Percentiles rank a stretch among this genome's conserved stretches.
These are phyloP conservation scores for Aureobasidium sp. DNA, from an alignment of 2,329 filamentous ascomycete genomes.

Conservation along the genomic window DNA sequence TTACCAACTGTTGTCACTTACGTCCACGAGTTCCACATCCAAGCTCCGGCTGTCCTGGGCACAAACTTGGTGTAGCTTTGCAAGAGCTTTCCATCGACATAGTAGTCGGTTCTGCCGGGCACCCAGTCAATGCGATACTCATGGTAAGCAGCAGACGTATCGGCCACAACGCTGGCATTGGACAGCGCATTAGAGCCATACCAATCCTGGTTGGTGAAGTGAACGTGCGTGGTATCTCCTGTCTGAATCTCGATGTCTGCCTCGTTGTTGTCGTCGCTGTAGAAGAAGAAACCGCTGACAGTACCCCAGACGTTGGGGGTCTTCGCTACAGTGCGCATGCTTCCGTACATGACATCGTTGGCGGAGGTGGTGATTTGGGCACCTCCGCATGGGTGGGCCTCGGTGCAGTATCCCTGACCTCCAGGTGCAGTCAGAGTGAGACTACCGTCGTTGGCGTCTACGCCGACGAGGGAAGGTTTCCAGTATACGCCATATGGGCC, in stretches of 20 bases:
- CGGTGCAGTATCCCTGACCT: not conserved
- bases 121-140: constrained; percentile 74
- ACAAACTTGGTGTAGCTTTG: constrained; percentile 40
- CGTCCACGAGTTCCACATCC: constrained; percentile 44
- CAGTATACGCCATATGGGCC: not conserved
- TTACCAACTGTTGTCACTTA: constrained; percentile 34
- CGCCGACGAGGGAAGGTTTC: not conserved
- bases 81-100: constrained; percentile 53
- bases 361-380: constrained; percentile 53
- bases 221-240: constrained; percentile 1
- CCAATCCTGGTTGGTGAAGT: constrained; percentile 53
- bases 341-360: constrained; percentile 57
- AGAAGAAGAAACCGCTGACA: constrained; percentile 75
- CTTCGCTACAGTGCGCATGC: constrained; percentile 59
- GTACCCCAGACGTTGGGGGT: constrained; percentile 54
- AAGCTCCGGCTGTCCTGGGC: constrained; percentile 51
- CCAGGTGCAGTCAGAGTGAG: constrained; percentile 2
- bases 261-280: constrained; percentile 68
- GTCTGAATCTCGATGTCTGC: constrained; percentile 60
- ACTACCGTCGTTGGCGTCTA: not conserved
- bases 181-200: constrained; percentile 50
- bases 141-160: constrained; percentile 60
- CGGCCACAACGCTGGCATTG: constrained; percentile 52
- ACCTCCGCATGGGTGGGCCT: not conserved
- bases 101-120: constrained; percentile 55